phyloP scores from a whole-genome alignment of 495 filamentous ascomycete genomes.

The Penicillium malachiteum region DNA sequence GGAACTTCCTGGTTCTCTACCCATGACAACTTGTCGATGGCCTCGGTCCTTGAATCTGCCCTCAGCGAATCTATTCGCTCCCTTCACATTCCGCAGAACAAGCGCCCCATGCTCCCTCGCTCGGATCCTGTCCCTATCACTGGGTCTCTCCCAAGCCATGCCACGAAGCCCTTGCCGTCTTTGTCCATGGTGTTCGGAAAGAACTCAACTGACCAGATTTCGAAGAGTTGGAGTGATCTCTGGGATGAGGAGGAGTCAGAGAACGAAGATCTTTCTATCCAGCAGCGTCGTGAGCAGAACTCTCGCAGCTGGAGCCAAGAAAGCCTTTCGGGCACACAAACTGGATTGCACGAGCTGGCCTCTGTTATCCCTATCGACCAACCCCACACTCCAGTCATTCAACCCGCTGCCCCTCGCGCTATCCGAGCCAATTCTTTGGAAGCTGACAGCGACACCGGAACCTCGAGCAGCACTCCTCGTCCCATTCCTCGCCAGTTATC shows the following conservation, averaged over 20 bases:
- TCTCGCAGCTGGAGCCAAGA: constrained; percentile 80
- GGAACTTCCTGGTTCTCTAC: constrained; percentile 72
- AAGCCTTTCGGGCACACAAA: constrained; percentile 44
- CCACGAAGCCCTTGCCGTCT: constrained; percentile 60
- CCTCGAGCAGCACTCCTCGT: constrained; percentile 60
- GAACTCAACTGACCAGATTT: constrained; percentile 65
- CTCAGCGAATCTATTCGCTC: constrained; percentile 70
- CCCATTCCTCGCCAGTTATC: constrained; percentile 50
- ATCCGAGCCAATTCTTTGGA: constrained; percentile 49
- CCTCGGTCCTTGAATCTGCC: constrained; percentile 73
- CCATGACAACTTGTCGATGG: constrained; percentile 72
- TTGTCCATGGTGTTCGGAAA: constrained; percentile 78
- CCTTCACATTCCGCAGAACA: constrained; percentile 46
- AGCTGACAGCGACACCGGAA: constrained; percentile 59
- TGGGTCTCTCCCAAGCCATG: constrained; percentile 73
- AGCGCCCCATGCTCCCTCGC: constrained; percentile 38
- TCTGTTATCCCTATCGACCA: constrained; percentile 50
- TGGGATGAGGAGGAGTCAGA: constrained; percentile 88
- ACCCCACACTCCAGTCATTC: constrained; percentile 15
- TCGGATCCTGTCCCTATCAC: constrained; percentile 62
- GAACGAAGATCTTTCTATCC: constrained; percentile 53
- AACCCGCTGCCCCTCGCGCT: constrained; percentile 24
- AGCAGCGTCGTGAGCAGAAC: constrained; percentile 69
- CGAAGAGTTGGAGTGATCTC: constrained; percentile 97
- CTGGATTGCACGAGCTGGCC: constrained; percentile 43